phyloP scores from a whole-genome alignment of 441 rosid species.

The Flueggea neowawraea region DNA sequence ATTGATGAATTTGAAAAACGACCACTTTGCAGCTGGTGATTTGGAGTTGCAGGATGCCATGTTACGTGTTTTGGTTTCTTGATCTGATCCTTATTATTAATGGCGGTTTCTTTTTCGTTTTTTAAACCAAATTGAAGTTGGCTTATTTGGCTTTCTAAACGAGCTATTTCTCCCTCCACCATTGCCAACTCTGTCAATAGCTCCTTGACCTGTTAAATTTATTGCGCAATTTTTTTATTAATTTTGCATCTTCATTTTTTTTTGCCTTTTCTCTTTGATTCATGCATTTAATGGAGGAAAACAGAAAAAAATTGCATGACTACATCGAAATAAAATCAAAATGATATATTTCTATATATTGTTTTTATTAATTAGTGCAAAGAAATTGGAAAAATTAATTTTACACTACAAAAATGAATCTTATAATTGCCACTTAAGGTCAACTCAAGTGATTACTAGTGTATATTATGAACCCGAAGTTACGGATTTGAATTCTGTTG shows the following conservation, averaged over 20 bases:
- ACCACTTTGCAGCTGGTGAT: constrained; percentile 21
- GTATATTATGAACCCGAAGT: too few species aligned
- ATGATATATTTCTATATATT: background rate
- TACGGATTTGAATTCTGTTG: too few species aligned
- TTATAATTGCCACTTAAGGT: too few species aligned
- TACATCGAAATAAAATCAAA: background rate
- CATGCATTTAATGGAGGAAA: too few species aligned
- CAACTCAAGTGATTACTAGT: too few species aligned
- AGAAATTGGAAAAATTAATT: too few species aligned
- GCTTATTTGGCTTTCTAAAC: constrained; percentile 68
- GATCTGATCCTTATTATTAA: constrained; percentile 12
- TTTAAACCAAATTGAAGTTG: constrained; percentile 56
- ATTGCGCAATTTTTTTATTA: too few species aligned
- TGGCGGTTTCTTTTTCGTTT: constrained; percentile 50
- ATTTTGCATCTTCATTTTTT: background rate
- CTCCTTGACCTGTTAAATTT: constrained; percentile 57
- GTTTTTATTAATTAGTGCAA: background rate
- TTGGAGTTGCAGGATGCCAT: constrained; percentile 20
- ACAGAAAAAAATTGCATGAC: too few species aligned
- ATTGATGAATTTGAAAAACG: constrained; percentile 16
- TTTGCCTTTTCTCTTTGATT: too few species aligned
- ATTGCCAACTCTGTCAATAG: constrained; percentile 66
- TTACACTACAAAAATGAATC: too few species aligned
- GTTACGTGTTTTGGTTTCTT: constrained; percentile 37
- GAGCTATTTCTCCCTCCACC: constrained; percentile 74